Base-by-base conservation (phyloP, 108 stramenopile species). In the Nitzschia sp. region DNA sequence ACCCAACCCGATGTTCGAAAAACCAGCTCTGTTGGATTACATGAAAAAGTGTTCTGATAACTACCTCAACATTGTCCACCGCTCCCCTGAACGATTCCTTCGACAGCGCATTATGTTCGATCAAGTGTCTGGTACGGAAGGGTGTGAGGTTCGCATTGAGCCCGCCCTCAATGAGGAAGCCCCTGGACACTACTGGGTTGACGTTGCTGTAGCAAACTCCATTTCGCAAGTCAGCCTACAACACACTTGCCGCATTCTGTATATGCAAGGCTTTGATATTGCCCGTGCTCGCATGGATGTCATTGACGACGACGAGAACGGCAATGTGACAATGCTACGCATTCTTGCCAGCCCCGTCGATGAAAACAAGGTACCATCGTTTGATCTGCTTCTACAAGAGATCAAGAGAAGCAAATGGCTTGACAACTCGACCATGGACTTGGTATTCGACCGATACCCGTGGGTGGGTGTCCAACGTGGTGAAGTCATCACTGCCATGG, bases 331-430 rank as follows among this genome's bases (percentile, higher is more conserved):
- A 15, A 69, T 97, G 63, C 67, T 98, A 5, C 91, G 98, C 26
- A 68, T 95, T 78, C 75, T 90, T 14, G 91, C 92, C 29, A 59
- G 76, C 51, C 88, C 86, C 3, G 24, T 55, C 44, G 69, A 70
- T 8, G 41, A 59, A 9, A 19, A 7, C 1, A 55, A 51, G 15
- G 51, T 29, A 46, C 21, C 26, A 0, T 69, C 2, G 43, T 85
- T 88, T 39, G 77, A 91, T n/a, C 46, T 82, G 19, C 63, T 94
- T 25, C 51, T 66, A 63, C 74, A 79, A 61, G 86, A 92, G 62
- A 65, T 92, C 44, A 94, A 90, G 72, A 87, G 95, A 1, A 73
- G 75, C 76, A 97, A 97, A 67, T 97, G 96, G 96, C 73, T 97
- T 54, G 91, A 90, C 73, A 84, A 92, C 37, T 43, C 70, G 20